Base-by-base conservation (phyloP, 2,329 filamentous ascomycete species). In the Colletotrichum lindemuthianum region DNA sequence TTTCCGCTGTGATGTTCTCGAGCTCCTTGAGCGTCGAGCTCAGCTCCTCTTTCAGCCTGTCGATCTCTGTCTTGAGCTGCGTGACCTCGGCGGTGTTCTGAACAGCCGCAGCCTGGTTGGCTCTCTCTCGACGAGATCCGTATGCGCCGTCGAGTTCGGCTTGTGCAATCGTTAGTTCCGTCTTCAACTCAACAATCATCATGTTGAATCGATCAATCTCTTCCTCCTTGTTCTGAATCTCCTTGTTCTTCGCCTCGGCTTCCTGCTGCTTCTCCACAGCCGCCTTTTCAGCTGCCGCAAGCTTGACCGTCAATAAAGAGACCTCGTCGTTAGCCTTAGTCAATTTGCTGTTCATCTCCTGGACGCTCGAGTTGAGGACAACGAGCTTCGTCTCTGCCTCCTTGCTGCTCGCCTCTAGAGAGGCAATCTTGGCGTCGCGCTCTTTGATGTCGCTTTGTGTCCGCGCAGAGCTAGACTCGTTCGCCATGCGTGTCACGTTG, bases 71-170 rank as follows among this genome's bases (percentile, higher is more conserved):
- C 68, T 81, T 75, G 45, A 86, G 77, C 69, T 81, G 79, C 59
- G 75, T 69, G 47, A 81, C 75, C 71, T 85, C 81, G n/a, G 70
- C 73, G 60, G 77, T 78, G 60, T 76, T 80, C 74, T 86, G 84
- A 69, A 83, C 76, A 49, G 84, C 84, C 1, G 86, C 86, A 16
- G 83, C 82, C 88, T 85, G 36, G 11, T 84, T 83, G 16, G 86
- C 86, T 24, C 86, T 84, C 75, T 88, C 82, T 63, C 84, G 82
- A 64, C 86, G 82, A 61, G 83, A 82, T 61, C 86, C 86, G 72
- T 88, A 88, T 33, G 86, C 86, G 60, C 85, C 85, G 67, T 89
- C 86, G 36, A 89, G 81, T 74, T 89, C 86, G 15, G 86, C 86
- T 71, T 85, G 84, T 54, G 85, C 84, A 70, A 88, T 82, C 49